Conservation (phyloP, 257 asterid genomes). For the Petrea volubilis region DNA sequence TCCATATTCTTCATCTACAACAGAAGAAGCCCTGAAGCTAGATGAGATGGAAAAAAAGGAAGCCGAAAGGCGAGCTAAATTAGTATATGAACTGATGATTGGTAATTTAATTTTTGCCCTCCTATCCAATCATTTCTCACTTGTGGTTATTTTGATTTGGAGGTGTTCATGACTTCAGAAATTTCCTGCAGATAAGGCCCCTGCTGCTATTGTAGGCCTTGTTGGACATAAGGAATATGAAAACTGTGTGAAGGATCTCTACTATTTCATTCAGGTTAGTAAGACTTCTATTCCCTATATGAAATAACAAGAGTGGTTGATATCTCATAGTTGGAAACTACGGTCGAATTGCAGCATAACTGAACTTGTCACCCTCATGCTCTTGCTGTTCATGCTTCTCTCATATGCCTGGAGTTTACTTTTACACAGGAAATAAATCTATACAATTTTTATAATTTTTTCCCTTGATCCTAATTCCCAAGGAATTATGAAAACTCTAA, state of each 20-base stretch:
- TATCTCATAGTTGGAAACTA: not conserved
- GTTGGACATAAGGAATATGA: constrained; percentile 91
- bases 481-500: constrained; percentile 1
- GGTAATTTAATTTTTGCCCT: constrained; percentile 45
- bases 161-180: constrained; percentile 12
- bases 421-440: not conserved
- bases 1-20: constrained; percentile 52
- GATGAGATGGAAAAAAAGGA: constrained; percentile 73
- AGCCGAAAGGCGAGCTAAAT: constrained; percentile 85
- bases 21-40: constrained; percentile 43
- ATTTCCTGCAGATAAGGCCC: constrained; percentile 78
- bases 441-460: not conserved
- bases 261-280: constrained; percentile 90
- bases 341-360: not conserved
- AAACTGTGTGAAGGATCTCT: constrained; percentile 87
- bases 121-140: not conserved
- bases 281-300: not conserved
- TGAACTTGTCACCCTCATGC: too few relatives aligned
- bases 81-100: constrained; percentile 66
- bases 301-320: not conserved
- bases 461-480: not conserved
- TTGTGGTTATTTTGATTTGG: not conserved
- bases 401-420: not conserved
- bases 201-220: constrained; percentile 84
- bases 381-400: not conserved